Evolutionary conservation across 257 asterid genomes (phyloP).

Genomic region (Echium plantagineum): DNA sequence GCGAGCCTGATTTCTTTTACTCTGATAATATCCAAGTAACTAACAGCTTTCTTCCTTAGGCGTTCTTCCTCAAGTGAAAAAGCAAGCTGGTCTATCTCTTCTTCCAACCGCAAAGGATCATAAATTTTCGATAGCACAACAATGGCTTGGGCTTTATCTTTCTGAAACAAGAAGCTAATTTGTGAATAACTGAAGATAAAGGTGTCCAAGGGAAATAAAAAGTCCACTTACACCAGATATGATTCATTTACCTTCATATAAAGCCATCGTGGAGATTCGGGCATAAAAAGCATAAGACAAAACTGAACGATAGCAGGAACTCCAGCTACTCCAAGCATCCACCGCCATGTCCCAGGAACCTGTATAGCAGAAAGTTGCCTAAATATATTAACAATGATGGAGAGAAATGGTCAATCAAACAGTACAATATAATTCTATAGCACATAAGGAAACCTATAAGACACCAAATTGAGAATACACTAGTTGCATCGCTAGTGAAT

Average conservation of each 20-base stretch:
- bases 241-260: conserved; percentile 49
- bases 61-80: conserved; percentile 64
- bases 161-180: conserved; percentile 32
- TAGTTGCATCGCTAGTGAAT: neutral
- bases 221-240: no score
- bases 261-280: conserved; percentile 97
- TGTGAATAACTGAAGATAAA: conserved; percentile 3
- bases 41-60: conserved; percentile 35
- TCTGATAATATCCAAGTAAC: conserved; percentile 54
- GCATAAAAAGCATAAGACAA: conserved; percentile 69
- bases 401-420: conserved; percentile 1
- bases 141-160: conserved; percentile 66
- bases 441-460: neutral
- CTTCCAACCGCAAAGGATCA: conserved; percentile 62
- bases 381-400: conserved; percentile 4
- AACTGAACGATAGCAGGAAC: conserved; percentile 81
- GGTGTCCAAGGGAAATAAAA: neutral
- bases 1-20: conserved; percentile 80
- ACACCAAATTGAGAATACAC: neutral
- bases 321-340: conserved; percentile 96
- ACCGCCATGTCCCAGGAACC: conserved; percentile 97
- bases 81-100: conserved; percentile 78
- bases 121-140: conserved; percentile 84
- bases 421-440: neutral
- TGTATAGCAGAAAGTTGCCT: conserved; percentile 21